Conservation (phyloP, 2,329 filamentous ascomycete species). For the Metarhizium robertsii region DNA sequence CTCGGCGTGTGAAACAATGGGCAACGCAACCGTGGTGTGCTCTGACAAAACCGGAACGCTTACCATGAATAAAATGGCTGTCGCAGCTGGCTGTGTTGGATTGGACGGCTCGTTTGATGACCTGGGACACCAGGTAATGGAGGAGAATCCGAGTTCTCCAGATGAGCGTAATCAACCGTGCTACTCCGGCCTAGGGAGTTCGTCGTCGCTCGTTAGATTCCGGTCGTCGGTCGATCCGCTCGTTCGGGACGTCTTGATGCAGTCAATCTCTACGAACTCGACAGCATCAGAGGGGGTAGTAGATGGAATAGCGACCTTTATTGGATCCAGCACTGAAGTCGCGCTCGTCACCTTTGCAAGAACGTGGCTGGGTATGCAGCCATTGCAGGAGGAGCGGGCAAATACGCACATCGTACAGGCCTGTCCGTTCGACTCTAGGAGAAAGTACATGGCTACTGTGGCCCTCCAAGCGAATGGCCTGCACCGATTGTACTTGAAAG, state of each 20-base stretch:
- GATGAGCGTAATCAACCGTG: not conserved
- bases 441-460: slow-evolving; percentile 46
- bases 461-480: slow-evolving; percentile 29
- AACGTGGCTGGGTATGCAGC: slow-evolving; percentile 36
- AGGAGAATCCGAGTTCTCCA: no score
- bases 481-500: slow-evolving; percentile 43
- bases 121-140: not conserved
- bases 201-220: not conserved
- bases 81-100: slow-evolving; percentile 9
- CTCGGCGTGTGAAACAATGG: slow-evolving; percentile 63
- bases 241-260: slow-evolving; percentile 25
- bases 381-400: slow-evolving; percentile 24
- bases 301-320: slow-evolving; percentile 29
- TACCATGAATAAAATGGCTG: slow-evolving; percentile 20
- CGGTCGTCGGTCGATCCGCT: slow-evolving; percentile 9
- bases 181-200: not conserved
- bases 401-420: slow-evolving; percentile 29
- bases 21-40: slow-evolving; percentile 64
- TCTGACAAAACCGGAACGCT: slow-evolving; percentile 47
- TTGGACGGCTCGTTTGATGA: not conserved
- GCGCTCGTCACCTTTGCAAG: slow-evolving; percentile 38
- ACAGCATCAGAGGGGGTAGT: slow-evolving; percentile 43
- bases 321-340: slow-evolving; percentile 46
- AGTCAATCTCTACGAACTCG: slow-evolving; percentile 43
- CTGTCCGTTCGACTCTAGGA: slow-evolving; percentile 41